Evolutionary conservation across 2,329 filamentous ascomycete genomes (phyloP), one percentile per base, ranked within the genome.

Genomic region (Elsinoe batatas): DNA sequence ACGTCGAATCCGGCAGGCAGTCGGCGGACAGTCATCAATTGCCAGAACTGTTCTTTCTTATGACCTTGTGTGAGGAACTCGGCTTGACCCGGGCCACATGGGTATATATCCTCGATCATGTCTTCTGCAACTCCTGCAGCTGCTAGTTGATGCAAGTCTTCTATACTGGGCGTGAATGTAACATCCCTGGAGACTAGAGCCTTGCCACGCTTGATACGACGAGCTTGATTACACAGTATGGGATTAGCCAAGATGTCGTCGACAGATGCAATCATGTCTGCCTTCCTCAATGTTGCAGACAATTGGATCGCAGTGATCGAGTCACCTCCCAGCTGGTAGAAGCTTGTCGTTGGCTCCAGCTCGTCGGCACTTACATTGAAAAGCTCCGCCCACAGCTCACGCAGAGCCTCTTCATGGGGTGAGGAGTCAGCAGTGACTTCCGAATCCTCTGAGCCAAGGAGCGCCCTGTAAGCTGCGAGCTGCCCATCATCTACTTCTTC

Each of bases 261-360:
- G 5, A 42, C 38, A 13, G 38, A 20, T 7, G 18, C 18, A 18
- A 20, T 42, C 38, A 42, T 15, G 18, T 11, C 38, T 18, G 18
- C 18, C 38, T 42, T 42, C 38, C 38, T 42, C 38, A 42, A 20
- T 18, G 38, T 20, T 20, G 38, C 38, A 4, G 38, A 15, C 15
- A 84, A 68, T 63, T 78, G 80, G 78, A 84, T 84, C 1, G 79
- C 79, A 1, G 74, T 68, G 22, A 83, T 78, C 0, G 80, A 83
- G 66, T 83, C 79, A 17, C 80, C 80, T 1, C 80, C 80, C 0
- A 82, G 72, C 2, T 74, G 73, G 72, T 83, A 82, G 67, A 83
- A 83, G 67, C 76, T 80, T 61, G 82, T 76, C 8, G 80, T 74
- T 1, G 76, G 66, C 1, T 76, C 71, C n/a, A 82, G 78, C 1